phyloP scores from a whole-genome alignment of 768 basidiomycete species.

The Boletus vermiculosoides region DNA sequence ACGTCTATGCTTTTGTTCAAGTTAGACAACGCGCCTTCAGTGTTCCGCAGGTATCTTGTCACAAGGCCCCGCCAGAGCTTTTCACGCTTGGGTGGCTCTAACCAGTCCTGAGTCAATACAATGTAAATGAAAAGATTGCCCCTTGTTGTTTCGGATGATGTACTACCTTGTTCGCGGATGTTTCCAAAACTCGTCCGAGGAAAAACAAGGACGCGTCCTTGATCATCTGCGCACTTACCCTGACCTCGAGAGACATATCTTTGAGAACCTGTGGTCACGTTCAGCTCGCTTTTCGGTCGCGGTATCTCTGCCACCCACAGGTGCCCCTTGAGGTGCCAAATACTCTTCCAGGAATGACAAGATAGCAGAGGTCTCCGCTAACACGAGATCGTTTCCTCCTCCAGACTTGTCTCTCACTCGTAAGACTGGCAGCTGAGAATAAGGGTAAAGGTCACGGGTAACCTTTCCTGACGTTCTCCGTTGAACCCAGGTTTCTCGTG shows the following conservation, averaged over 20 bases:
- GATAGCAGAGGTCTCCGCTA: conserved; percentile 28
- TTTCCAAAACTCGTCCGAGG: conserved; percentile 8
- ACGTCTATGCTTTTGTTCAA: conserved; percentile 11
- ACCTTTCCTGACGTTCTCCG: conserved; percentile 17
- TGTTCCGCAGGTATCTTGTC: conserved; percentile 22
- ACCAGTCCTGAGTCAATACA: conserved; percentile 17
- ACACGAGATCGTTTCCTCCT: conserved; percentile 11
- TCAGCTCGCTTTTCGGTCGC: background rate
- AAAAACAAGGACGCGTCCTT: conserved; percentile 27
- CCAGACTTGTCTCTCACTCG: conserved; percentile 17
- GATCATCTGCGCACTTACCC: conserved; percentile 20
- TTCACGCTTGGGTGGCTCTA: conserved; percentile 21
- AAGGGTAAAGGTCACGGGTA: conserved; percentile 22
- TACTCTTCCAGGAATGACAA: conserved; percentile 24
- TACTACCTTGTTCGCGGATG: conserved; percentile 10
- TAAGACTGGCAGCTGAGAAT: conserved; percentile 24
- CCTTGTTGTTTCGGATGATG: background rate
- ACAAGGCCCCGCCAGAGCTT: conserved; percentile 20
- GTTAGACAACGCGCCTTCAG: conserved; percentile 16
- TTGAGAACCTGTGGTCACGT: conserved; percentile 12
- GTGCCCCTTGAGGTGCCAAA: conserved; percentile 11
- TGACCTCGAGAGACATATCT: conserved; percentile 19
- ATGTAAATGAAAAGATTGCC: background rate
- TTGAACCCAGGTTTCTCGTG: conserved; percentile 13
- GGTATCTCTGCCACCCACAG: conserved; percentile 9